These are phyloP conservation scores for Hanseniaspora vineae DNA, from an alignment of 805 yeast genomes.

Conservation along the genomic window DNA sequence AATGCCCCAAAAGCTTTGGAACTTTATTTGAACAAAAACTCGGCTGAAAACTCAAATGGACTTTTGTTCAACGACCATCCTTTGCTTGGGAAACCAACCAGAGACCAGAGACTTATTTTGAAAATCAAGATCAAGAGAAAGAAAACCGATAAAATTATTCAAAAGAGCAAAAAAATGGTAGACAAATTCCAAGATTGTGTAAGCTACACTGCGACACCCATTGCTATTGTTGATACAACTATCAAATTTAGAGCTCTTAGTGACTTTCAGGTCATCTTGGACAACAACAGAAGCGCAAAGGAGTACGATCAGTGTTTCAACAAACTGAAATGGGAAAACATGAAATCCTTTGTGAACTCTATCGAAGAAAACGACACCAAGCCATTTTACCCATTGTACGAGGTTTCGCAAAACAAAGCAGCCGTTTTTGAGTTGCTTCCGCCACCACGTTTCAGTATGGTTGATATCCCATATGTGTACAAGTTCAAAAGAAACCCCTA, in stretches of 20 bases:
- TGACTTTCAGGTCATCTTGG: constrained; percentile 69
- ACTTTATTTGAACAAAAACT: constrained; percentile 23
- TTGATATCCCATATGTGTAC: constrained; percentile 66
- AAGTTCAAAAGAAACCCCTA: constrained; percentile 64
- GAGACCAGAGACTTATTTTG: constrained; percentile 44
- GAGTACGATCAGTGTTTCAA: constrained; percentile 20
- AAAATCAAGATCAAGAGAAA: constrained; percentile 42
- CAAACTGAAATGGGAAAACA: constrained; percentile 19
- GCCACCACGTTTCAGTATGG: constrained; percentile 71
- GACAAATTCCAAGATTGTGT: constrained; percentile 23
- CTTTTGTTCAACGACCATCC: constrained; percentile 42
- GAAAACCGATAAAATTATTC: constrained; percentile 32
- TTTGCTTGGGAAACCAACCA: constrained; percentile 37
- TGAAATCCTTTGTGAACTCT: constrained; percentile 20
- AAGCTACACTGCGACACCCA: constrained; percentile 38
- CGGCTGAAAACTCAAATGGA: constrained; percentile 24
- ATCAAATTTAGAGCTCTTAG: constrained; percentile 75
- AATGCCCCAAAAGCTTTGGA: constrained; percentile 15
- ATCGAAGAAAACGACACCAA: constrained; percentile 26
- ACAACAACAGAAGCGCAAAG: constrained; percentile 37
- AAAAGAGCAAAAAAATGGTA: constrained; percentile 32
- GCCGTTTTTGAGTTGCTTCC: constrained; percentile 53
- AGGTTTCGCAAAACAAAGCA: constrained; percentile 11
- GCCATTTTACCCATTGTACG: constrained; percentile 25
- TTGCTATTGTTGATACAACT: constrained; percentile 53